phyloP scores from a whole-genome alignment of 2,329 filamentous ascomycete species.

The Pseudopyricularia javanii region DNA sequence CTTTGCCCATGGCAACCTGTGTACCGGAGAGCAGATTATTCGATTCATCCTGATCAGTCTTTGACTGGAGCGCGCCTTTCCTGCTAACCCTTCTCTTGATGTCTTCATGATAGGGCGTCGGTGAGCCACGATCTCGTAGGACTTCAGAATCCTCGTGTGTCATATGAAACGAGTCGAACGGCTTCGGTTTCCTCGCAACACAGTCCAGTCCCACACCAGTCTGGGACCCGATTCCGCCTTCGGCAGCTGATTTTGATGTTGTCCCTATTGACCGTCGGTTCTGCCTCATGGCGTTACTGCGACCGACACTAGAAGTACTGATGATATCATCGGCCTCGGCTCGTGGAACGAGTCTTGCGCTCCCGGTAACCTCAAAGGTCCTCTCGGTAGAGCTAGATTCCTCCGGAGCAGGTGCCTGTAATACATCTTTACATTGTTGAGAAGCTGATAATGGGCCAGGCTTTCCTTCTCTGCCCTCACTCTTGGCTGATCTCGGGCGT shows the following conservation, averaged over 20 bases:
- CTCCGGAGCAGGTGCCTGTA: background rate
- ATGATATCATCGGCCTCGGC: background rate
- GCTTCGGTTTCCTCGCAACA: background rate
- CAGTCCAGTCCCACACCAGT: background rate
- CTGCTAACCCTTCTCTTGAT: background rate
- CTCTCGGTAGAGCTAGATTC: background rate
- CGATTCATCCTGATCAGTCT: background rate
- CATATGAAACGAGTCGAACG: background rate
- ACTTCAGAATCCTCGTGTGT: background rate
- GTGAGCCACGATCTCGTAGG: slow-evolving; percentile 2
- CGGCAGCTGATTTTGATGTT: background rate
- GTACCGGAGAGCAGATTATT: background rate
- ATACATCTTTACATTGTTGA: background rate
- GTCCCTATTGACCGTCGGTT: background rate
- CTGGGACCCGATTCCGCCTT: background rate
- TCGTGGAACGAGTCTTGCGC: background rate
- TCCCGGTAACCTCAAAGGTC: background rate
- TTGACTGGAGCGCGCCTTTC: background rate
- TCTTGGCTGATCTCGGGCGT: background rate
- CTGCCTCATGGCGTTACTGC: background rate
- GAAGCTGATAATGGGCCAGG: background rate
- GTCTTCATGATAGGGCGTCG: background rate
- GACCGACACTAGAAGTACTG: background rate
- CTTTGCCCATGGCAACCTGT: background rate
- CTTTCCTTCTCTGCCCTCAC: background rate